Conservation (phyloP, 345 rosid genomes). For the Bruguiera gymnorhiza region DNA sequence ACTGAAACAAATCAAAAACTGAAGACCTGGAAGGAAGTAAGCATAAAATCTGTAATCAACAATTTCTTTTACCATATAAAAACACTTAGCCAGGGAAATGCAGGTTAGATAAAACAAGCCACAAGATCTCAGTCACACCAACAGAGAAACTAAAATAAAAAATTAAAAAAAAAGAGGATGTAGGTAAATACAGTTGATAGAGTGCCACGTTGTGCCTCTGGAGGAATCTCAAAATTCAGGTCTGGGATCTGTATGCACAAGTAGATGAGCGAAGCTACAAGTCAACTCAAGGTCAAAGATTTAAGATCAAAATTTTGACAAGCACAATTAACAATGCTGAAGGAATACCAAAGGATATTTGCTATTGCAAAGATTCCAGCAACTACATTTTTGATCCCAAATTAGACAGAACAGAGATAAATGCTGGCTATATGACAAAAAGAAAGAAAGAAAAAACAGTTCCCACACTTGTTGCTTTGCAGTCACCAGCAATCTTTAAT, state of each 20-base stretch:
- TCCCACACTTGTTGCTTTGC: neutral
- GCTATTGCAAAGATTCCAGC: neutral
- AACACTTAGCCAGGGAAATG: too few species aligned
- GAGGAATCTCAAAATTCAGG: conserved; percentile 90
- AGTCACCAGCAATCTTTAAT: neutral
- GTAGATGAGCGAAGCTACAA: neutral
- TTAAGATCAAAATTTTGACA: neutral
- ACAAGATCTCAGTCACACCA: neutral
- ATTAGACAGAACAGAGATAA: neutral
- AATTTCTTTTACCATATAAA: too few species aligned
- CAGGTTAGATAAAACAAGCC: too few species aligned
- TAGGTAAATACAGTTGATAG: conserved; percentile 66
- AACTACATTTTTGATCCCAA: neutral
- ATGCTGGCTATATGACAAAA: neutral
- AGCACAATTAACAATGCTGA: neutral
- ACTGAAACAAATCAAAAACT: too few species aligned
- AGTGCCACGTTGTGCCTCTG: conserved; percentile 93
- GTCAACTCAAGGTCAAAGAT: too few species aligned
- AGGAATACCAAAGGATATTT: neutral
- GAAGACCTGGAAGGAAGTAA: too few species aligned
- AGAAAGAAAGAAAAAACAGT: neutral
- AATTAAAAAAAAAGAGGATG: neutral
- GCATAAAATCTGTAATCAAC: too few species aligned
- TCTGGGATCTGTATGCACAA: conserved; percentile 66
- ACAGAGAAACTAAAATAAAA: neutral